Evolutionary conservation across 371 early-diverging fungal genomes (phyloP).

Genomic region (Saksenaea oblongispora): DNA sequence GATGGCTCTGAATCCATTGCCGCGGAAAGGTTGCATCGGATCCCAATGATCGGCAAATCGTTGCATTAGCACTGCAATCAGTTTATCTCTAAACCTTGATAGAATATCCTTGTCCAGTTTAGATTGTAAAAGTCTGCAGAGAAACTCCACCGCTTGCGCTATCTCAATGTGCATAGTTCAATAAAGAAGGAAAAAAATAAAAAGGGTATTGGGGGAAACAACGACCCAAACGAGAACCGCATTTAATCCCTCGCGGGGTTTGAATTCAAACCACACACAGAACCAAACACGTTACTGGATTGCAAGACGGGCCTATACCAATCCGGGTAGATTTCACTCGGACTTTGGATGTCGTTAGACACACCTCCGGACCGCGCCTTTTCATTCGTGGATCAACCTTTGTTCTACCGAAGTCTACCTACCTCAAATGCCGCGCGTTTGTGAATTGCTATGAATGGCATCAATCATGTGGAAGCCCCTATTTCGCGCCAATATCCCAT

Average conservation of each 20-base stretch:
- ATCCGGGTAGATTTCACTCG: no score
- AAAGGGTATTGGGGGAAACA: not conserved
- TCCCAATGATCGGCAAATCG: constrained; percentile 72
- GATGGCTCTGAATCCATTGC: constrained; percentile 77
- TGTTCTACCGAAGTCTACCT: no score
- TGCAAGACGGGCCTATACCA: not conserved
- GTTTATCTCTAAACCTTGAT: constrained; percentile 35
- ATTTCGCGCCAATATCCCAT: no score
- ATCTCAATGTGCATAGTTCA: constrained; percentile 60
- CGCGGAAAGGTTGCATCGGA: constrained; percentile 57
- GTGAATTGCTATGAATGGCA: no score
- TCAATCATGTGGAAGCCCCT: no score
- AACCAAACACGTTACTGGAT: not conserved
- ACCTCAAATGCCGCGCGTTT: no score
- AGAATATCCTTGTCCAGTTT: constrained; percentile 32
- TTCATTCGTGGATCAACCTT: no score
- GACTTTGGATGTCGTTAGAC: no score
- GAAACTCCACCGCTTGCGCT: constrained; percentile 54
- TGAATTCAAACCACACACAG: constrained; percentile 3
- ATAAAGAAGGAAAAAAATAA: constrained; percentile 12
- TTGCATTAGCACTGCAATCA: constrained; percentile 35
- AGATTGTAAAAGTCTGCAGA: constrained; percentile 49
- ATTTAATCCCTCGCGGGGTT: constrained; percentile 1
- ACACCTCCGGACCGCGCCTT: no score
- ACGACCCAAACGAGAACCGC: not conserved